phyloP scores from a whole-genome alignment of 176 grass and related monocot species.

The Guadua angustifolia region DNA sequence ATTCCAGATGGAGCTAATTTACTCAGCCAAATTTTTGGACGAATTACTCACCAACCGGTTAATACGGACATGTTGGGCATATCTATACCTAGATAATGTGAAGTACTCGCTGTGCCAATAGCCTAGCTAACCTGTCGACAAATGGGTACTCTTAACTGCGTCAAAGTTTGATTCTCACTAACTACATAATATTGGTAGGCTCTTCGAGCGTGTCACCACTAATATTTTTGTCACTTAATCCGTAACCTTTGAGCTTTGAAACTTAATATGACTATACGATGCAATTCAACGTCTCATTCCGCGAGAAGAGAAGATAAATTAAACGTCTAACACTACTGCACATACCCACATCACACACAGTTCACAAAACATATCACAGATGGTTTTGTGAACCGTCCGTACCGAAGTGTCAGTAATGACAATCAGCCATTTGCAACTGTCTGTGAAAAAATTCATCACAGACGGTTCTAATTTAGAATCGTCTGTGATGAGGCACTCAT shows the following conservation, averaged over 20 bases:
- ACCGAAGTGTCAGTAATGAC: no score
- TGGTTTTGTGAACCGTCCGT: no score
- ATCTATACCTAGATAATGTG: constrained; percentile 22
- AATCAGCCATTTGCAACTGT: no score
- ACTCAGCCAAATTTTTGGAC: neutral
- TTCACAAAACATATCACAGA: no score
- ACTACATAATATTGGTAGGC: neutral
- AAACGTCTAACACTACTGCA: no score
- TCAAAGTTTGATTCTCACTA: neutral
- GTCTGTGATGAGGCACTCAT: no score
- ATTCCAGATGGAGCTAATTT: neutral
- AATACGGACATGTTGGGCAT: neutral
- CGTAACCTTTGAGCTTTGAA: neutral
- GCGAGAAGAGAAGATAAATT: no score
- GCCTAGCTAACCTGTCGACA: neutral
- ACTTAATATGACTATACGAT: neutral
- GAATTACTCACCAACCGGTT: neutral
- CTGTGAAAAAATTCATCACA: no score
- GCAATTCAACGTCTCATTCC: neutral
- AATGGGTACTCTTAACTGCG: neutral
- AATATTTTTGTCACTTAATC: neutral
- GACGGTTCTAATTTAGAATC: no score
- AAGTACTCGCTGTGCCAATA: neutral
- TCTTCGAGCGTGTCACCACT: neutral
- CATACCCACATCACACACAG: no score